Conservation (phyloP, 2,329 filamentous ascomycete genomes). For the Pyricularia sp. region DNA sequence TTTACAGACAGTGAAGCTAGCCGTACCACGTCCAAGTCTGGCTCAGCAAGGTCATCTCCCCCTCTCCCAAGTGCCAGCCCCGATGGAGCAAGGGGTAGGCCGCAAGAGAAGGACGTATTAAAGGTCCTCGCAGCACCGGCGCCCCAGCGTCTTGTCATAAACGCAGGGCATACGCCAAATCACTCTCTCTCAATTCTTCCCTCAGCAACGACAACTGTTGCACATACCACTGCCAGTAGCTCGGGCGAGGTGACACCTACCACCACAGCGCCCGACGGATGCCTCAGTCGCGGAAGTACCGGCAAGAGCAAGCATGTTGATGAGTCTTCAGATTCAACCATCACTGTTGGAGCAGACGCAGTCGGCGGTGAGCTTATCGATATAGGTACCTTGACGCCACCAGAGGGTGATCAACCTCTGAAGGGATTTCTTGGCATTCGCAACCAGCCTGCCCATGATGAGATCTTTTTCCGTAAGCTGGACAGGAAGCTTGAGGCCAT, state of each 20-base stretch:
- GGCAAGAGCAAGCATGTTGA: slow-evolving; percentile 2
- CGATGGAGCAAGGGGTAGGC: slow-evolving; percentile 13
- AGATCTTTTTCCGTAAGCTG: slow-evolving; percentile 40
- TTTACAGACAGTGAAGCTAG: slow-evolving; percentile 31
- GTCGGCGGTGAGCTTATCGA: slow-evolving; percentile 12
- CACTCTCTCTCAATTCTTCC: slow-evolving; percentile 45
- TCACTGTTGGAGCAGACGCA: neutral
- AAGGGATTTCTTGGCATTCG: slow-evolving; percentile 44
- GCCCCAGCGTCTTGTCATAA: slow-evolving; percentile 45
- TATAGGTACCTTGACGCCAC: slow-evolving; percentile 25
- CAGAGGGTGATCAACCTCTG: slow-evolving; percentile 32
- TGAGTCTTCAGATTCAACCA: slow-evolving; percentile 12
- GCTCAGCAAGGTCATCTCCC: slow-evolving; percentile 18
- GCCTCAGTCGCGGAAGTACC: neutral
- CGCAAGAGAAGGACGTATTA: slow-evolving; percentile 30
- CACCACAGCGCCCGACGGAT: slow-evolving; percentile 13
- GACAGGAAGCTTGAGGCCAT: slow-evolving; percentile 43
- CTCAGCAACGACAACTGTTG: slow-evolving; percentile 31
- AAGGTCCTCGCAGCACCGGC: slow-evolving; percentile 38
- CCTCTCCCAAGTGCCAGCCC: slow-evolving; percentile 6
- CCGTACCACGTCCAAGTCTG: slow-evolving; percentile 15
- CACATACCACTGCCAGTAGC: slow-evolving; percentile 27
- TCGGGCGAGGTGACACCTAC: slow-evolving; percentile 30
- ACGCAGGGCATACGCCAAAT: slow-evolving; percentile 54
- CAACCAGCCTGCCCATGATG: slow-evolving; percentile 47